phyloP scores from a whole-genome alignment of 176 grass and related monocot species.

The Eragrostis curvula region DNA sequence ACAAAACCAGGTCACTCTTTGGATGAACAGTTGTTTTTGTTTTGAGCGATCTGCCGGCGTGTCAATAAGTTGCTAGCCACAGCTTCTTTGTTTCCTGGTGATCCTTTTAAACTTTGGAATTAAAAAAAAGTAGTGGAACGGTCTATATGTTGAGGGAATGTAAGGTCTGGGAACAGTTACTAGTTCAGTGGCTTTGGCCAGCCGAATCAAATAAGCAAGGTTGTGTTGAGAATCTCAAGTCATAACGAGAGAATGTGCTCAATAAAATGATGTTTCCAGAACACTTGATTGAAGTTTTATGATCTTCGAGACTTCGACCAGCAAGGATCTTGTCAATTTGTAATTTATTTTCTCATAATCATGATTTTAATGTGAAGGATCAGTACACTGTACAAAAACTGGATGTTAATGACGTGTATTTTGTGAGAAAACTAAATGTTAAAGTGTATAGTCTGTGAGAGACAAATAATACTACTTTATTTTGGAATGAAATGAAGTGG shows the following conservation, averaged over 20 bases:
- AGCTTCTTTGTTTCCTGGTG: slow-evolving; percentile 8
- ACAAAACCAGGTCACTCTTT: slow-evolving; percentile 67
- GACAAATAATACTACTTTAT: too few relatives aligned
- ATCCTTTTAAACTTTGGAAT: slow-evolving; percentile 20
- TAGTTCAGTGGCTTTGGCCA: background rate
- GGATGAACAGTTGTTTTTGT: background rate
- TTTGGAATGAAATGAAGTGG: too few relatives aligned
- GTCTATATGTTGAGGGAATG: slow-evolving; percentile 20
- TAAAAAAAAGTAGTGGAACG: background rate
- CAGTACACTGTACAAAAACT: too few relatives aligned
- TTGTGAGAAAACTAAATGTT: too few relatives aligned
- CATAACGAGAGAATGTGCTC: background rate
- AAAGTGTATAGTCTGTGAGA: too few relatives aligned
- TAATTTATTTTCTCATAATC: too few relatives aligned
- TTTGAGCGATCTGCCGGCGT: background rate
- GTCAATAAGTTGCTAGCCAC: slow-evolving; percentile 27
- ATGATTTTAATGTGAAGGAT: too few relatives aligned
- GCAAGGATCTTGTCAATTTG: too few relatives aligned
- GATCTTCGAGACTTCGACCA: too few relatives aligned
- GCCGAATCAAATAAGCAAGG: background rate
- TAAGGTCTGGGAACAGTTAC: slow-evolving; percentile 14
- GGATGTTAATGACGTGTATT: too few relatives aligned
- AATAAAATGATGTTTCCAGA: slow-evolving; percentile 31
- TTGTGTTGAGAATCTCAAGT: slow-evolving; percentile 1
- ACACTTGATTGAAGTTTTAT: background rate